Conservation (phyloP, 108 stramenopile species). For the Nitzschia putrida region DNA sequence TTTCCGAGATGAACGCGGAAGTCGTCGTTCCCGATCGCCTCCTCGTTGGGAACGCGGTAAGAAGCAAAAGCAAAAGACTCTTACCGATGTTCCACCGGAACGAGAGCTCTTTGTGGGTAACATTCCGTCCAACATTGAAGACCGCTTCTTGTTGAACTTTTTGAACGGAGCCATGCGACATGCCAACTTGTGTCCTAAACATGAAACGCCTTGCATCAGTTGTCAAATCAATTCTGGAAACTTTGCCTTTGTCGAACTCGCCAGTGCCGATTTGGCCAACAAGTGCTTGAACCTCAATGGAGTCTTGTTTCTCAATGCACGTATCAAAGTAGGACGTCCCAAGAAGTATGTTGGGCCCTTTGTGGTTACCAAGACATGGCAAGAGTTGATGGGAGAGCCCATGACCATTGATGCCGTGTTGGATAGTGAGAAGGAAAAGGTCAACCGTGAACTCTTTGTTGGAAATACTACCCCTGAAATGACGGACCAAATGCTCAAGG, state of each 20-base stretch:
- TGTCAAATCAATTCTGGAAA: conserved; percentile 78
- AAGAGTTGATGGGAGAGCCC: conserved; percentile 80
- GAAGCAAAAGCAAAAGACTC: conserved; percentile 46
- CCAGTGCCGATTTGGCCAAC: conserved; percentile 73
- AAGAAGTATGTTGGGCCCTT: conserved; percentile 86
- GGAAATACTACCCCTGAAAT: conserved; percentile 93
- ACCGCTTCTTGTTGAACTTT: conserved; percentile 79
- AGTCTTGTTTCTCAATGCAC: conserved; percentile 85
- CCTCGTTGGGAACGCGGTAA: conserved; percentile 37
- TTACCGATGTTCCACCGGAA: conserved; percentile 43
- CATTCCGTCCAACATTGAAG: conserved; percentile 84
- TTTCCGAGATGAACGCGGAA: conserved; percentile 25
- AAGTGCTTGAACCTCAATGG: conserved; percentile 83
- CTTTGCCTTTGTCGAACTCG: conserved; percentile 91
- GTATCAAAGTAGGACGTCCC: conserved; percentile 85
- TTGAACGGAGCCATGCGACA: conserved; percentile 92
- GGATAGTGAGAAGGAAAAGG: conserved; percentile 77
- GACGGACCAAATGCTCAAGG: conserved; percentile 86
- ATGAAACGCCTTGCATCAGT: conserved; percentile 68
- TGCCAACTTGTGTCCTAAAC: conserved; percentile 65
- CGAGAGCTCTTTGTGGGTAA: conserved; percentile 95
- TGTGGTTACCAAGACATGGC: conserved; percentile 76
- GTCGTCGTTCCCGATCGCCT: conserved; percentile 40
- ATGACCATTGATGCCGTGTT: conserved; percentile 57
- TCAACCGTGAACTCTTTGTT: conserved; percentile 88